Base-by-base conservation (phyloP, 2,329 filamentous ascomycete species). In the Fusarium lateritium region DNA sequence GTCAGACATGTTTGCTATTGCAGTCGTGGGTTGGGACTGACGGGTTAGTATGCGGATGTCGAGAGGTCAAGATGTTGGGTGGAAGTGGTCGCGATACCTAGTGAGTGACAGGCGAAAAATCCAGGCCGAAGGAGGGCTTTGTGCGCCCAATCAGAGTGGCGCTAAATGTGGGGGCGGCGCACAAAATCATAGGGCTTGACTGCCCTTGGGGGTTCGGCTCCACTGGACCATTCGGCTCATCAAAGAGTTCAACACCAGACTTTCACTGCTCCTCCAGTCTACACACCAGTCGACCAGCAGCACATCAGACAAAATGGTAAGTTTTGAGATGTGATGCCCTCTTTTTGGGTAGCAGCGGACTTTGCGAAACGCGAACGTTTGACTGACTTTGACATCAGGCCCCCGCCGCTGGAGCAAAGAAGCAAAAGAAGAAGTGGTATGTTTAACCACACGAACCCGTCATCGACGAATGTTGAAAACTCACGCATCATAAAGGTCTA, bases 1-100 rank as follows among this genome's bases (percentile, higher is more conserved):
- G 86, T 97, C 94, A 92, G 94, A 97, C 94, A 97, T 97, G 79
- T 84, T 92, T 85, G 84, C 78, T 79, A 75, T 76, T 77, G 77
- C 78, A 78, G 77, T 79, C 77, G 79, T 76, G 74, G 70, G 69
- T 78, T 77, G 75, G 72, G 40, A 76, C 75, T 78, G 77, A 76
- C 75, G 75, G 75, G 77, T 80, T 79, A 79, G 77, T 80, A 73
- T 71, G 74, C 77, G 73, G 75, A 65, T 78, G 78, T 79, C 79
- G 79, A 79, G 76, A 79, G 72, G 72, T 31, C 28, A 31, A 31
- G 28, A 31, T 31, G 28, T 31, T 31, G 28, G 28, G 28, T 31
- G 28, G 28, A 31, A 31, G 28, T 31, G 28, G 28, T 31, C 28
- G 28, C 28, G 28, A 31, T 31, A 31, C 28, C 28, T 31, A 31